Evolutionary conservation across 306 rosid species (phyloP).

Genomic region (Acacia crassicarpa): DNA sequence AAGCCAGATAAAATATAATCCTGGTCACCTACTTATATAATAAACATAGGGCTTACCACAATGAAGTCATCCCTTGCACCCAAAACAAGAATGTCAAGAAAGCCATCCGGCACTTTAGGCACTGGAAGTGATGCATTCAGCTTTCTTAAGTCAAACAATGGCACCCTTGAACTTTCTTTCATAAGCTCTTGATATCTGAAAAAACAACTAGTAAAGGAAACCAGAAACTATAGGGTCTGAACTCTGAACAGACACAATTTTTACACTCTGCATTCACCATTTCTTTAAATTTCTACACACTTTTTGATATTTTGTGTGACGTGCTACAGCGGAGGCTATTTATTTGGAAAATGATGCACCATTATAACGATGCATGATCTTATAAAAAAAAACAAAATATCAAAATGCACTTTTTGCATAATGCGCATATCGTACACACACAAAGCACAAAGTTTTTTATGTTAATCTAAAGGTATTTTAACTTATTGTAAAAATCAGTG

Average conservation of each 20-base stretch:
- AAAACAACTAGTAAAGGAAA: constrained; percentile 4
- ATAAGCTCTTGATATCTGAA: constrained; percentile 83
- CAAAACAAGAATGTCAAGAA: constrained; percentile 66
- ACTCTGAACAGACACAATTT: not conserved
- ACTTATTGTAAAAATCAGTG: not conserved
- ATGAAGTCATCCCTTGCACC: constrained; percentile 88
- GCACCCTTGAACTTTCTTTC: constrained; percentile 94
- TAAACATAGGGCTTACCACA: constrained; percentile 52
- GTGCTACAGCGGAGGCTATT: not conserved
- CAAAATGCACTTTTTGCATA: not conserved
- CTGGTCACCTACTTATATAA: not conserved
- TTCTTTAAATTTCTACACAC: not conserved
- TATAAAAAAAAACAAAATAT: not conserved
- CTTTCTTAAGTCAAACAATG: constrained; percentile 84
- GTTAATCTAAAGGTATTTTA: not conserved
- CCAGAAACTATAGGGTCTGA: not conserved
- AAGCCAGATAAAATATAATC: not conserved
- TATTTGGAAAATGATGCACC: not conserved
- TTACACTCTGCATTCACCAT: not conserved
- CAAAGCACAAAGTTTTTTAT: not conserved
- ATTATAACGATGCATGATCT: not conserved
- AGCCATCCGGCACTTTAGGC: constrained; percentile 54
- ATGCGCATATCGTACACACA: not conserved
- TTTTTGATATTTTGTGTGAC: not conserved
- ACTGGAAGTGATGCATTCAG: constrained; percentile 91